Conservation (phyloP, 148 eudicot species). For the Vaccinium vitisidaea region DNA sequence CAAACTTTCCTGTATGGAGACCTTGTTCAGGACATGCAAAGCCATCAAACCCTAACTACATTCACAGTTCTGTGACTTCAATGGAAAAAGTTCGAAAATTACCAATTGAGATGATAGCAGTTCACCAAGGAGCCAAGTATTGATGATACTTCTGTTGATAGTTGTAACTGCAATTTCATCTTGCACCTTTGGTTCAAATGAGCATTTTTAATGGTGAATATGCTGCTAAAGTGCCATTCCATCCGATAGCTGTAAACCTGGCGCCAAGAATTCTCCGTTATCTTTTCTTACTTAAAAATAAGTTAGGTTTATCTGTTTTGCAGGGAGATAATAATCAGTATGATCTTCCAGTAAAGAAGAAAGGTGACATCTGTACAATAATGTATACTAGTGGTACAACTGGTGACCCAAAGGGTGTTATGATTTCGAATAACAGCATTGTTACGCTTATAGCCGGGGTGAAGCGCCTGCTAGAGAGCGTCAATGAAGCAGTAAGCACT, state of each 20-base stretch:
- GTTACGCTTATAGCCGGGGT: constrained; percentile 87
- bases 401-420: constrained; percentile 98
- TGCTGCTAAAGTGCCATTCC: neutral
- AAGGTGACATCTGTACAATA: constrained; percentile 87
- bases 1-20: too few species aligned
- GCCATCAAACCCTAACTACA: too few species aligned
- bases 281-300: neutral
- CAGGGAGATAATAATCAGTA: constrained; percentile 71
- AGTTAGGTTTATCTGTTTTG: constrained; percentile 12
- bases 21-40: too few species aligned
- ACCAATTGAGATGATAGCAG: neutral
- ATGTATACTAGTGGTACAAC: constrained; percentile 99
- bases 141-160: constrained; percentile 1
- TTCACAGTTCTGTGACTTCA: neutral
- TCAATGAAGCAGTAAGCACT: constrained; percentile 63
- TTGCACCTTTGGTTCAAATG: neutral
- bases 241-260: neutral
- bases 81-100: neutral
- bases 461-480: constrained; percentile 59
- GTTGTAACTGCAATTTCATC: neutral
- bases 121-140: neutral
- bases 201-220: neutral
- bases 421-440: constrained; percentile 86
- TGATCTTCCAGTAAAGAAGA: constrained; percentile 68
- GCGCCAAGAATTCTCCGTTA: neutral